Conservation (phyloP, 2,329 filamentous ascomycete species). For the Rachicladosporium sp. region DNA sequence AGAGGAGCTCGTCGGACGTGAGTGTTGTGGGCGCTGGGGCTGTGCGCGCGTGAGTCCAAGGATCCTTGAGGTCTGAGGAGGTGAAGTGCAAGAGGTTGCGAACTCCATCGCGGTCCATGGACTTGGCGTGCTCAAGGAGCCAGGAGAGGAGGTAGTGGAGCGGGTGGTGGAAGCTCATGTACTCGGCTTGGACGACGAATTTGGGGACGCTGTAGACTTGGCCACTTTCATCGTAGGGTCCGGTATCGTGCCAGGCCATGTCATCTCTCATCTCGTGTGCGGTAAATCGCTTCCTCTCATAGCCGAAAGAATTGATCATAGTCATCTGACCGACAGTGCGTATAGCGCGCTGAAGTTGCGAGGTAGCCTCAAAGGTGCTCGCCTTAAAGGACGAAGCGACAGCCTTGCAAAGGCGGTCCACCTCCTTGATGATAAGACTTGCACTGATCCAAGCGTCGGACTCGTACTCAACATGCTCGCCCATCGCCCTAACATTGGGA, state of each 20-base stretch:
- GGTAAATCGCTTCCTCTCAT: conserved; percentile 75
- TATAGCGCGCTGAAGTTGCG: conserved; percentile 58
- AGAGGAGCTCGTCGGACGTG: conserved; percentile 18
- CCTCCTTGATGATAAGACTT: conserved; percentile 84
- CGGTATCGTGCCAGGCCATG: conserved; percentile 66
- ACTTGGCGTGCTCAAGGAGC: conserved; percentile 80
- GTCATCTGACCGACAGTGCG: conserved; percentile 65
- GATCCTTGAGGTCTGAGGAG: conserved; percentile 50
- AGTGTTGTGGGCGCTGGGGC: conserved; percentile 12
- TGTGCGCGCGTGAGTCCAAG: conserved; percentile 16
- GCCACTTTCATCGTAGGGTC: conserved; percentile 57
- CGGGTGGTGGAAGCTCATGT: conserved; percentile 94
- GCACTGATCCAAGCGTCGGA: conserved; percentile 97
- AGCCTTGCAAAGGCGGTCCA: conserved; percentile 82
- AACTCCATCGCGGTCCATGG: conserved; percentile 56
- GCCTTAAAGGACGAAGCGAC: conserved; percentile 76
- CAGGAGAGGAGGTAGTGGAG: conserved; percentile 94
- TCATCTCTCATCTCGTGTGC: conserved; percentile 82
- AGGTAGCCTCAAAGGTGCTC: conserved; percentile 32
- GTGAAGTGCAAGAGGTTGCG: conserved; percentile 59
- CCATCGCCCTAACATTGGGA: conserved; percentile 80
- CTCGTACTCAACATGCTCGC: conserved; percentile 96
- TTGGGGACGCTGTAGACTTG: conserved; percentile 55
- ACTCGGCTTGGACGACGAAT: conserved; percentile 76
- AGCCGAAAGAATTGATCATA: conserved; percentile 79